Evolutionary conservation across 306 rosid species (phyloP).

Genomic region (Ochetophila trinervis): DNA sequence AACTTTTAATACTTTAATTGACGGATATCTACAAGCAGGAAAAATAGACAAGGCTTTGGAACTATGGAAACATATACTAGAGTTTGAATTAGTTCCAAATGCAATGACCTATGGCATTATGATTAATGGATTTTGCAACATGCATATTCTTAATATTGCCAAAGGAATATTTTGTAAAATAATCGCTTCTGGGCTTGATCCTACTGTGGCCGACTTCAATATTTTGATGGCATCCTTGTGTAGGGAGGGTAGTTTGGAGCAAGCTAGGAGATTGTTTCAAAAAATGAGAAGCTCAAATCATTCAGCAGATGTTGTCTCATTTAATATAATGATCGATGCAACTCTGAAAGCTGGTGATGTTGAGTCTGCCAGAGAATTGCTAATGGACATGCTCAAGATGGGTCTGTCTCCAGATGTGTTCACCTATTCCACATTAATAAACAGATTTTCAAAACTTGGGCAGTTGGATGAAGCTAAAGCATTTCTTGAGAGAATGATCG

Average conservation of each 20-base stretch:
- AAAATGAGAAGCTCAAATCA: conserved; percentile 50
- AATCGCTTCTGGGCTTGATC: conserved; percentile 55
- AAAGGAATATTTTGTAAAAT: conserved; percentile 63
- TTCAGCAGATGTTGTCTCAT: conserved; percentile 52
- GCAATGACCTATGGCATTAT: conserved; percentile 49
- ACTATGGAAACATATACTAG: conserved; percentile 50
- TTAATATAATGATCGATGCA: conserved; percentile 61
- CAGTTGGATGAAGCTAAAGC: conserved; percentile 54
- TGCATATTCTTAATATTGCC: conserved; percentile 60
- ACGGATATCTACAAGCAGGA: conserved; percentile 47
- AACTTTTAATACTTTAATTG: conserved; percentile 61
- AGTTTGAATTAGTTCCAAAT: conserved; percentile 51
- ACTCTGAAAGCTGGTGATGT: conserved; percentile 69
- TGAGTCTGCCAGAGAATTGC: conserved; percentile 45
- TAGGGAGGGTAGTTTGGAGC: conserved; percentile 63
- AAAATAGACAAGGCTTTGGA: conserved; percentile 43
- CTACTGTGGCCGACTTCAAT: conserved; percentile 53
- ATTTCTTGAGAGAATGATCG: conserved; percentile 58
- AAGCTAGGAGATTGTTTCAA: conserved; percentile 65
- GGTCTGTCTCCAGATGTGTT: conserved; percentile 51
- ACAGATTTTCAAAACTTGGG: conserved; percentile 56
- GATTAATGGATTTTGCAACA: conserved; percentile 81
- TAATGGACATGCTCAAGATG: conserved; percentile 50
- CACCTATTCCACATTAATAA: conserved; percentile 63
- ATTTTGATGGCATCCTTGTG: conserved; percentile 59